Base-by-base conservation (phyloP, 441 rosid species). In the Kokia cookei region DNA sequence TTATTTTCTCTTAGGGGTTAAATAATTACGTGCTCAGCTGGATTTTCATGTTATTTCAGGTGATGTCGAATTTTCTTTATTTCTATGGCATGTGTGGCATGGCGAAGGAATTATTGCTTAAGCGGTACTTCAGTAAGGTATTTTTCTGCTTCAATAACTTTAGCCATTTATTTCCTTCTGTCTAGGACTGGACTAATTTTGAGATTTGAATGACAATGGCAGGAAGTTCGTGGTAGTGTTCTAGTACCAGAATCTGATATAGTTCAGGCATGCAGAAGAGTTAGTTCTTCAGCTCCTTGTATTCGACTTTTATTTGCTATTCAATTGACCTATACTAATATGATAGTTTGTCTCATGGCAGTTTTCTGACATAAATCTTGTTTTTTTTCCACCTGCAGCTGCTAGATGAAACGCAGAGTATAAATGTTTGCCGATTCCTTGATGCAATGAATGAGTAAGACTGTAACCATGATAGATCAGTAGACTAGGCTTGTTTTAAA, bases 51-150 rank as follows among this genome's bases (percentile, higher is more conserved):
- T 69, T 27, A 11, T 77, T 66, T 80, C 87, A 95, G 99, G 95
- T 93, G 78, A 79, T 92, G 83, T 88, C 91, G 43, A 93, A 89
- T 81, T 87, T 91, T 65, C 88, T 95, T 14, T 95, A 93, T 82
- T 95, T 87, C 78, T 93, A 91, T 68, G 99, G 99, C 77, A 92
- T 91, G 87, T 95, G 98, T 82, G 93, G 95, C 54, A 77, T 93
- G 84, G 93, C 88, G 74, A 93, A 93, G 79, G 99, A 93, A 77
- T 82, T 88, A 51, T 87, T 95, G 76, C 85, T 95, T 24, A 92
- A 93, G 75, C 90, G 98, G 71, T 95, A 88, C 84, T 95, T 93
- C 83, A 90, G 99, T 80, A 93, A 93, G 98, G 99, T 95, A 88
- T 73, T 26, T 48, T 74, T 17, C 17, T 73, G 62, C 24, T 61